Conservation (phyloP, 768 basidiomycete genomes). For the Erythrobasidium yunnanense region DNA sequence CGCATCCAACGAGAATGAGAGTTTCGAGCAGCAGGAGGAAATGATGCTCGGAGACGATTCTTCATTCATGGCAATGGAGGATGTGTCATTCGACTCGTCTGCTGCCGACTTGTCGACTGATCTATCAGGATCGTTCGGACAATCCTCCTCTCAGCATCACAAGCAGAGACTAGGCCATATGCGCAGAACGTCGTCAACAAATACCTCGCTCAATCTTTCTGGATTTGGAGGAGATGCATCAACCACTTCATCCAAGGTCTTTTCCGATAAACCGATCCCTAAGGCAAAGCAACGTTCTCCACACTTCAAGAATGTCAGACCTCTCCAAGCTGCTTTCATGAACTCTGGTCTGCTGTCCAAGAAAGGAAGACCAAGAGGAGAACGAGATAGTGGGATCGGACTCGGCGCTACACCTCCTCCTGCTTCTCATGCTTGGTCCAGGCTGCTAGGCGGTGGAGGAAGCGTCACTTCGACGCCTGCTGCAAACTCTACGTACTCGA, state of each 20-base stretch:
- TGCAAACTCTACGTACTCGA: conserved; percentile 18
- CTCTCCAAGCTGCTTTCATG: conserved; percentile 42
- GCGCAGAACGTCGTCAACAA: not conserved
- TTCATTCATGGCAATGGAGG: not conserved
- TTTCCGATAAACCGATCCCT: not conserved
- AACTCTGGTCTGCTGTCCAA: conserved; percentile 44
- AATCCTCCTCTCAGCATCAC: not conserved
- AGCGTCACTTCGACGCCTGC: conserved; percentile 28
- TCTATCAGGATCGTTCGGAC: not conserved
- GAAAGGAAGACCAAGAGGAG: conserved; percentile 37
- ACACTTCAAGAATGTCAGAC: conserved; percentile 36
- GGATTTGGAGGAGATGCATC: not conserved
- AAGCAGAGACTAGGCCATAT: not conserved
- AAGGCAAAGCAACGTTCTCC: conserved; percentile 26
- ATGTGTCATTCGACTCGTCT: not conserved
- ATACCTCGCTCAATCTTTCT: not conserved
- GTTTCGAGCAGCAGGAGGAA: too few species aligned
- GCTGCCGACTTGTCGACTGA: not conserved
- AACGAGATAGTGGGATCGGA: conserved; percentile 18
- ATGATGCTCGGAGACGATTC: too few species aligned
- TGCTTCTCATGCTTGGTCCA: not conserved
- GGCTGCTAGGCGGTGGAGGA: conserved; percentile 9
- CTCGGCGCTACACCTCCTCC: conserved; percentile 22
- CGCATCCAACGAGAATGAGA: too few species aligned
- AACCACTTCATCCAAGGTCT: not conserved